Evolutionary conservation across 1,284 basidiomycete species (phyloP).

Genomic region (Thecaphora thlaspeos): DNA sequence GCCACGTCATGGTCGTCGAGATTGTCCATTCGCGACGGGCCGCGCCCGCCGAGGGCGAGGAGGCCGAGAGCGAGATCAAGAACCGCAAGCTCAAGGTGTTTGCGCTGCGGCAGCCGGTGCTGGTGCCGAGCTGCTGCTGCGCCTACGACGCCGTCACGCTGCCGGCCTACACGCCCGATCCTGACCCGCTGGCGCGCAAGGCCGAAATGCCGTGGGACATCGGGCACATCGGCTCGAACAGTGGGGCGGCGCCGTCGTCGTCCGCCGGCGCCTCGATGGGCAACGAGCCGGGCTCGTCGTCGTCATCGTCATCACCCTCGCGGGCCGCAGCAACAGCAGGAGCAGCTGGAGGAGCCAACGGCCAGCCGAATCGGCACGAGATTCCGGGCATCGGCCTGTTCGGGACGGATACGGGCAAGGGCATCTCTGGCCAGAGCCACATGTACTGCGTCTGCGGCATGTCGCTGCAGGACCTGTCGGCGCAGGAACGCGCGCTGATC

Average conservation of each 20-base stretch:
- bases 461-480: slow-evolving; percentile 47
- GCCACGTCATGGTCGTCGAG: slow-evolving; percentile 53
- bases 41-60: too few species aligned
- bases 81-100: slow-evolving; percentile 54
- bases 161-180: slow-evolving; percentile 43
- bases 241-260: not conserved
- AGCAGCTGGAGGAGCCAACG: not conserved
- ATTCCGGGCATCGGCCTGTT: slow-evolving; percentile 9
- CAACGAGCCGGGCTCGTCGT: not conserved
- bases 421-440: slow-evolving; percentile 42
- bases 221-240: not conserved
- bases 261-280: not conserved
- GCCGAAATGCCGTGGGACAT: slow-evolving; percentile 46
- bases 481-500: slow-evolving; percentile 48
- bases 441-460: slow-evolving; percentile 57
- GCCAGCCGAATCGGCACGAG: not conserved
- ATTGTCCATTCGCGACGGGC: slow-evolving; percentile 49
- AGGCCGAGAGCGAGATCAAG: not conserved
- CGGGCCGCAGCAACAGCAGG: not conserved
- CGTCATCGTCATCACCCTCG: not conserved
- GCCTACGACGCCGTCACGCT: slow-evolving; percentile 56
- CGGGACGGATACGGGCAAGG: slow-evolving; percentile 27
- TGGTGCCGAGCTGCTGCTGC: slow-evolving; percentile 53
- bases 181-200: slow-evolving; percentile 15
- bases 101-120: slow-evolving; percentile 51